Evolutionary conservation across 1,284 basidiomycete genomes (phyloP), one percentile per base, ranked within the genome.

Genomic region (Termitomyces sp.): DNA sequence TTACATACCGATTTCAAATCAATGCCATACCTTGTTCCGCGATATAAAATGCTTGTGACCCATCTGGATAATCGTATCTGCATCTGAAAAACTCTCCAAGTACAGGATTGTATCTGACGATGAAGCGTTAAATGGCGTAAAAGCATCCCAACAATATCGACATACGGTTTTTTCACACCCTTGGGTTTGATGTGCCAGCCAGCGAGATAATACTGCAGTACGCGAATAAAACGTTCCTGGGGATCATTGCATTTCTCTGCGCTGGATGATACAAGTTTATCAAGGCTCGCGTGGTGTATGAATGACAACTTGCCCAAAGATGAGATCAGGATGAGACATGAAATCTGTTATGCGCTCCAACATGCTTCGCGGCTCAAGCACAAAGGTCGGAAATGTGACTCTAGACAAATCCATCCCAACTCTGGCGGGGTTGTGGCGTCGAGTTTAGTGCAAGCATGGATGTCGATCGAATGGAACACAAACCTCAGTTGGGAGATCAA

Each of bases 181-280:
- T 94, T 97, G 38, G 96, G 95, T 73, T 99, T 98, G 75, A 98
- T 97, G 72, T 99, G 97, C 96, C 96, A 99, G 41, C 96, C 96
- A n/a, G 92, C 91, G 41, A 98, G 85, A 68, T 98, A 99, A 71
- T 97, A 98, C 53, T 91, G 88, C 47, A 97, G 79, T 3, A 98
- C 91, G 52, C 87, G 81, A 58, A 97, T 78, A 70, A 98, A 98
- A 35, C 97, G 80, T 66, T 97, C 92, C 67, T 97, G 89, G 33
- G 93, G 83, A 63, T 93, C 84, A 40, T 82, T 76, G 63, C 83
- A 82, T 31, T 80, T 68, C 63, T 91, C 88, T 45, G 88, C 89
- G 48, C 91, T 91, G 64, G 50, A 52, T 45, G 37, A 59, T 30
- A 37, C 21, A 7, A 54, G 49, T 53, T 38, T 28, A 51, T 49